Percentiles rank a stretch among this genome's conserved stretches.
phyloP scores from a whole-genome alignment of 345 rosid species.

The Ailanthus altissimus region DNA sequence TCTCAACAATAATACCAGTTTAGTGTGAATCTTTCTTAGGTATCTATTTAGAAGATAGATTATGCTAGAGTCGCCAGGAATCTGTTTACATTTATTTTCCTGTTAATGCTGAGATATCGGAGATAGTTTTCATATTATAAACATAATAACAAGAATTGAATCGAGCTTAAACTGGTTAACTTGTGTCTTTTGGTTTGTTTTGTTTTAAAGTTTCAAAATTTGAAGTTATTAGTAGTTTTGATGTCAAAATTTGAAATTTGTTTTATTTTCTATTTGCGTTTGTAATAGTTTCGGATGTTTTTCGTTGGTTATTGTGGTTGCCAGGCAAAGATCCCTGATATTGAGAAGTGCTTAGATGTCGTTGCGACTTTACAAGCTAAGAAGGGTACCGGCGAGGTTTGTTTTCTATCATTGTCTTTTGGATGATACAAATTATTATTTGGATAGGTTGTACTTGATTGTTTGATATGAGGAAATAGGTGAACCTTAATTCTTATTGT shows the following conservation, averaged over 20 bases:
- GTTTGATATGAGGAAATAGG: neutral
- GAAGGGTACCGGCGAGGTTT: slow-evolving; percentile 87
- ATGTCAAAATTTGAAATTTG: neutral
- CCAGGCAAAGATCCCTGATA: slow-evolving; percentile 94
- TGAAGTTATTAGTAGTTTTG: neutral
- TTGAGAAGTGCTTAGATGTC: slow-evolving; percentile 83
- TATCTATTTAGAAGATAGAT: neutral
- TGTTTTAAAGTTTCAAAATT: neutral
- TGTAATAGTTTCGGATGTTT: neutral
- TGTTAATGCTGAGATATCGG: no score
- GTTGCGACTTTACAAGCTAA: slow-evolving; percentile 81
- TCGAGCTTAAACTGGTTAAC: neutral
- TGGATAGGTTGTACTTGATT: neutral
- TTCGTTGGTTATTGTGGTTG: slow-evolving; percentile 21
- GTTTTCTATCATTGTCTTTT: slow-evolving; percentile 34
- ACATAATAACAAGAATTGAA: neutral
- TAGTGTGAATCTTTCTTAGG: no score
- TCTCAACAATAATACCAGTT: neutral
- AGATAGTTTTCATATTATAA: neutral
- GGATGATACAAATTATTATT: neutral
- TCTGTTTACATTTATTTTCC: no score
- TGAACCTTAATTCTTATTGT: neutral
- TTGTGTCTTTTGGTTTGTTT: neutral
- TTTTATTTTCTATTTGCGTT: neutral
- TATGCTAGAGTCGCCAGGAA: no score